Percentiles rank a stretch among this genome's conserved stretches.
phyloP scores from a whole-genome alignment of 495 filamentous ascomycete genomes.

The Neurospora sp. region DNA sequence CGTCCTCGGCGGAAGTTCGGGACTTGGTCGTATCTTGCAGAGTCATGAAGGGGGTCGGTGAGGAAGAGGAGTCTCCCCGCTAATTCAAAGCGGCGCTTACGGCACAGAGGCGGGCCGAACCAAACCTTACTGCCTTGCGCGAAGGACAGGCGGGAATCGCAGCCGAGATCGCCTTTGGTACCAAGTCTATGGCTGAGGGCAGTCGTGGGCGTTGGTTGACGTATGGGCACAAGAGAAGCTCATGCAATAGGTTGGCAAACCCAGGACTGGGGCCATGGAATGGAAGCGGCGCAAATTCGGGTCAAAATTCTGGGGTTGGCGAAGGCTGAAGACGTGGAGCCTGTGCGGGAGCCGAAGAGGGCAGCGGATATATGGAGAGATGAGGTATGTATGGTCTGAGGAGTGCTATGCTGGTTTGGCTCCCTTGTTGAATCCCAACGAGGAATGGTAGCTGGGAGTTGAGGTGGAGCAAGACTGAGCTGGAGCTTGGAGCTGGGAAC shows the following conservation, averaged over 20 bases:
- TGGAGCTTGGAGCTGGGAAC: neutral
- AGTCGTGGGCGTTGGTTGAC: neutral
- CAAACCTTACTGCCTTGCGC: neutral
- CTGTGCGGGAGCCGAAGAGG: neutral
- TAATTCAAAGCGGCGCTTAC: neutral
- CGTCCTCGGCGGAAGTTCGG: slow-evolving; percentile 5
- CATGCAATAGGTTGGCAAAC: neutral
- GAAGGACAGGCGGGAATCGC: neutral
- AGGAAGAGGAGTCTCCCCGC: neutral
- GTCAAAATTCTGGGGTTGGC: neutral
- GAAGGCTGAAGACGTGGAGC: slow-evolving; percentile 1
- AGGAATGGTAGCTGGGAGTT: neutral
- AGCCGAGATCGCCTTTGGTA: neutral
- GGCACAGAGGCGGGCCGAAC: neutral
- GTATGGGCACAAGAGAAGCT: slow-evolving; percentile 1
- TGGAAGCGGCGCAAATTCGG: neutral
- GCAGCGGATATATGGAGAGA: neutral
- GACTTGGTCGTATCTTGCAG: slow-evolving; percentile 7
- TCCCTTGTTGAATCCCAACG: neutral
- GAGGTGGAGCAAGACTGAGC: neutral
- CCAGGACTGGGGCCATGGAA: slow-evolving; percentile 12
- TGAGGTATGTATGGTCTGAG: neutral
- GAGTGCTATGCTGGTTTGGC: neutral
- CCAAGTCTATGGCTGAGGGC: neutral
- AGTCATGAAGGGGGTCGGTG: slow-evolving; percentile 13